Evolutionary conservation across 2,329 filamentous ascomycete species (phyloP), one percentile per base, ranked within the genome.

Genomic region (Lachnum nothofagi): DNA sequence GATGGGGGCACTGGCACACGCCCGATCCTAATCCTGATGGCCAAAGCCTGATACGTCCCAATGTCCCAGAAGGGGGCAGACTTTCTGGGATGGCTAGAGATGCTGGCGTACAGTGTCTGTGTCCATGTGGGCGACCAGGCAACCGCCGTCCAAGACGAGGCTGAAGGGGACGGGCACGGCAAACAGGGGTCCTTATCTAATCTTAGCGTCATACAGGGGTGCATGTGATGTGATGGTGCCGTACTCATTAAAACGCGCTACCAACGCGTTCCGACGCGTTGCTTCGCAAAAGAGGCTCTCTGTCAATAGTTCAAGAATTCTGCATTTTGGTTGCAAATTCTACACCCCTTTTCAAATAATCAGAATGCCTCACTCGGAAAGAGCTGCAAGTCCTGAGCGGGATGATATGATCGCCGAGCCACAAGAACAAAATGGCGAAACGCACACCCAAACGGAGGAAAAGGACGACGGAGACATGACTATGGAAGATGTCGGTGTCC

Each of bases 311-410:
- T n/a, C n/a, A n/a, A n/a, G n/a, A n/a, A n/a, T n/a, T n/a, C n/a
- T n/a, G n/a, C n/a, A n/a, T n/a, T n/a, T n/a, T n/a, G n/a, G n/a
- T n/a, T n/a, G n/a, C n/a, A n/a, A n/a, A n/a, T n/a, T n/a, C n/a
- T n/a, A n/a, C n/a, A n/a, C n/a, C n/a, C n/a, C n/a, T n/a, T n/a
- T n/a, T n/a, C n/a, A n/a, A n/a, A n/a, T n/a, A n/a, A 19, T 14
- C 17, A 19, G 29, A 16, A 77, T 77, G 73, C 73, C 73, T 29
- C 73, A 77, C 55, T 74, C 72, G 23, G 61, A 67, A 47, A 60
- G 63, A 12, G 49, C 56, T 24, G 57, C 56, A 23, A 58, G 61
- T 48, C 60, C 64, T 46, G 63, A 69, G 52, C 62, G 69, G 52
- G 64, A 62, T 14, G 69, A 69, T 64, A 63, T 65, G 33, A 29